Base-by-base conservation (phyloP, 2,329 filamentous ascomycete genomes). In the Fusarium nematophilum region DNA sequence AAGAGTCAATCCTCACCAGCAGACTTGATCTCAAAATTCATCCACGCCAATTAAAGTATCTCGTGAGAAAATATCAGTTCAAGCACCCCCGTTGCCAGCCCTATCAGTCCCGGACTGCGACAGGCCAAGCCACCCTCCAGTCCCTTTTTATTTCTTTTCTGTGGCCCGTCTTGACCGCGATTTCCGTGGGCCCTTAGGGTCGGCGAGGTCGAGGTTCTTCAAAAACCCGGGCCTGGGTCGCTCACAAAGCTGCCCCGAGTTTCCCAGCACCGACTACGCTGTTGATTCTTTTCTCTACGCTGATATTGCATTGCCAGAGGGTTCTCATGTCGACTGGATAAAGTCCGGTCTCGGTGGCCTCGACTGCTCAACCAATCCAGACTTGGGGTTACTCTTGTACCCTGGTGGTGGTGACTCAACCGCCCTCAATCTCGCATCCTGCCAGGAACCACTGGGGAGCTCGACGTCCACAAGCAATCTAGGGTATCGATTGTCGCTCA, bases 351-450 rank as follows among this genome's bases (percentile, higher is more conserved):
- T 25, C 31, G 39, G 43, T 43, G 36, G 34, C 10, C 40, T 25
- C 18, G 37, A 27, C 33, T 50, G 49, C 21, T 21, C 21, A 33
- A 50, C 29, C 37, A 38, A 51, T 59, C 40, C 46, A 39, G 53
- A 49, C 34, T 53, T 46, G 33, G 42, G 54, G 37, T 58, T 48
- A 51, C 61, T 50, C 29, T 47, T 42, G 23, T 39, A 44, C 57
- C 40, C 33, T 40, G 45, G 26, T 39, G 48, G 60, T 64, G 48
- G 60, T 64, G 61, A 64, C 61, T 64, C 61, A 64, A 64, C 56
- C 44, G 45, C 42, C 43, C 4, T 37, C 51, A 50, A 53, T 46
- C 31, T 62, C 47, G 57, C 52, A 52, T 47, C 44, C 45, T 53
- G 23, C 44, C 37, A 34, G 38, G 29, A 47, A 31, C 56, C 30